Evolutionary conservation across 116 monocot species (phyloP).

Genomic region (Papilionanthe hybrid): DNA sequence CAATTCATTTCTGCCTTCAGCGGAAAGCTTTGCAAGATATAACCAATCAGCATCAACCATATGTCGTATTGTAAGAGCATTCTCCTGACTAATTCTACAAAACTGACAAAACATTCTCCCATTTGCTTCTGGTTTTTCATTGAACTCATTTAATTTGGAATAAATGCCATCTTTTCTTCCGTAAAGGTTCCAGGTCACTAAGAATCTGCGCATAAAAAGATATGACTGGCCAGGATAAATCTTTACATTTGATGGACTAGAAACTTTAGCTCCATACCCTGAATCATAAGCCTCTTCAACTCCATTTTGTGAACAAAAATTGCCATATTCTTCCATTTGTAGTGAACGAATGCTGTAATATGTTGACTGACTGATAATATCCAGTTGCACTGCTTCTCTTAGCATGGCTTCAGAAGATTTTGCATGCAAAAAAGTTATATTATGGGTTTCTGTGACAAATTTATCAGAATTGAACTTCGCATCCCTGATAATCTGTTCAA

Average conservation of each 20-base stretch:
- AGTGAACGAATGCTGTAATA: conserved; percentile 41
- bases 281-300: conserved; percentile 5
- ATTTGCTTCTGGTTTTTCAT: conserved; percentile 7
- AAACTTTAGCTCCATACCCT: conserved; percentile 13
- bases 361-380: conserved; percentile 68
- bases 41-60: conserved; percentile 98
- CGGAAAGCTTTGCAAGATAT: conserved; percentile 53
- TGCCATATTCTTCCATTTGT: conserved; percentile 51
- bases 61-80: conserved; percentile 30
- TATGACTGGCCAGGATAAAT: conserved; percentile 48
- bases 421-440: conserved; percentile 37
- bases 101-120: conserved; percentile 29
- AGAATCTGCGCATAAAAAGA: conserved; percentile 77
- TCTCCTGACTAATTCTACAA: conserved; percentile 30
- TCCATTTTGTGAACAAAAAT: conserved; percentile 40
- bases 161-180: conserved; percentile 4
- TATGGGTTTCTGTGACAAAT: conserved; percentile 13
- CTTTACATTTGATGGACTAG: conserved; percentile 13
- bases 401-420: conserved; percentile 48
- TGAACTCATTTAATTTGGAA: background rate
- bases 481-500: conserved; percentile 48
- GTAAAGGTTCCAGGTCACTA: conserved; percentile 52
- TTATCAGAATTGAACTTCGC: conserved; percentile 31
- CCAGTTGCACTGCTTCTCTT: conserved; percentile 47
- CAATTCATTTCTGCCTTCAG: conserved; percentile 1